Evolutionary conservation across 345 rosid species (phyloP), one percentile per base, ranked within the genome.

Genomic region (Dimocarpus longan): DNA sequence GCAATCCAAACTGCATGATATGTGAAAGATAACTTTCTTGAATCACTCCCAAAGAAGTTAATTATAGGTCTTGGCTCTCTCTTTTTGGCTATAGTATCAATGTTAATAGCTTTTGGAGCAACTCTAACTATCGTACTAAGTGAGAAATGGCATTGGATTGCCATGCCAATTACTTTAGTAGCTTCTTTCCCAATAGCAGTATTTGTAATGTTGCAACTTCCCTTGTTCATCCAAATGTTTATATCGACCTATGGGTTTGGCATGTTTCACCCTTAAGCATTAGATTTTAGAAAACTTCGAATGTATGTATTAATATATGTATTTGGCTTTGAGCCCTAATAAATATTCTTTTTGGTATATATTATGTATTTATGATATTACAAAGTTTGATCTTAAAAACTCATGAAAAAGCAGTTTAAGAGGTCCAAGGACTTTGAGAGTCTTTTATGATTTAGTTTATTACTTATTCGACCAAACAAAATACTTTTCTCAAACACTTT

Each of bases 61-160:
- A 66, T 76, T 6, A 21, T 71, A 13, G 83, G 68, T 24, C 62
- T 80, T 39, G 67, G 43, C 56, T 50, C 80, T 21, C 74, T 82
- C 2, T 68, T 82, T 15, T 0, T 76, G 24, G 43, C 80, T 39
- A 76, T 80, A 65, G 70, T 60, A 3, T 18, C 73, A 9, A 76
- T 76, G 83, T 65, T 81, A 63, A 44, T 76, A 18, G 66, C 73
- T n/a, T 76, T 76, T 67, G 28, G 46, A 15, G 79, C 72, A 40
- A 12, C 79, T n/a, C 16, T 76, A 5, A 52, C 43, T 2, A 50
- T 67, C 19, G 64, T 50, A 5, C 78, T 76, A 2, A 7, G 28
- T 15, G 18, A 76, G 26, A 64, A 13, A 64, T 24, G 19, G 43
- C 10, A 44, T 3, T 66, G 62, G 70, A 18, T 46, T 46, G 11